Percentiles rank a stretch among this genome's conserved stretches.
Conservation (phyloP, 129 eudicot species). For the Flaveria brownii region DNA sequence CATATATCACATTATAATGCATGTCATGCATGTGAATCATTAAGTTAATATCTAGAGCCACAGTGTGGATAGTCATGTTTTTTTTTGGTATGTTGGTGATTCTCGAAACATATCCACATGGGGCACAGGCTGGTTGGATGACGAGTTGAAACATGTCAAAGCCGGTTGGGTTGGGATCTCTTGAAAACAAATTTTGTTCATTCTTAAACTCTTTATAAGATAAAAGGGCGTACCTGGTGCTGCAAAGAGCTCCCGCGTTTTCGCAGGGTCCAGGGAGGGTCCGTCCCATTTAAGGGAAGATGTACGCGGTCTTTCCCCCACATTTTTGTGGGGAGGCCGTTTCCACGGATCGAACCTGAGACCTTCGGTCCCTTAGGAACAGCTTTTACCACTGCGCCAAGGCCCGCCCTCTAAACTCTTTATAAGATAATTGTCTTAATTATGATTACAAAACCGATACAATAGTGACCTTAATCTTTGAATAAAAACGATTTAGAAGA, state of each 20-base stretch:
- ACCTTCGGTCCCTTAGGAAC: no score
- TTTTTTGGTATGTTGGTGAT: constrained; percentile 7
- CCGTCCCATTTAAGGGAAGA: no score
- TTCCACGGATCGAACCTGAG: no score
- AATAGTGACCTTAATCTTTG: not conserved
- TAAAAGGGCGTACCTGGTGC: no score
- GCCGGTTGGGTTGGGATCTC: not conserved
- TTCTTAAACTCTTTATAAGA: not conserved
- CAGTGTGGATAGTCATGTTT: constrained; percentile 4
- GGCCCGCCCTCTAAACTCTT: no score
- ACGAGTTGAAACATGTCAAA: constrained; percentile 1
- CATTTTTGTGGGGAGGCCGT: no score
- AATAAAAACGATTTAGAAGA: not conserved
- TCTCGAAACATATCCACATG: not conserved
- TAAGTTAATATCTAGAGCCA: not conserved
- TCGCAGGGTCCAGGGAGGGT: no score
- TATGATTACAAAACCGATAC: not conserved
- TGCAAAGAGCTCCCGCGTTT: no score
- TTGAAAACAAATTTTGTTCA: not conserved
- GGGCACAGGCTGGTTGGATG: not conserved
- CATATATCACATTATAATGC: not conserved
- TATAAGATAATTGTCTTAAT: not conserved
- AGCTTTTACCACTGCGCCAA: no score
- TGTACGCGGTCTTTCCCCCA: no score
- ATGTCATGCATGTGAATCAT: constrained; percentile 1